Base-by-base conservation (phyloP, 2,329 filamentous ascomycete species). In the Dactylonectria estremocensis region DNA sequence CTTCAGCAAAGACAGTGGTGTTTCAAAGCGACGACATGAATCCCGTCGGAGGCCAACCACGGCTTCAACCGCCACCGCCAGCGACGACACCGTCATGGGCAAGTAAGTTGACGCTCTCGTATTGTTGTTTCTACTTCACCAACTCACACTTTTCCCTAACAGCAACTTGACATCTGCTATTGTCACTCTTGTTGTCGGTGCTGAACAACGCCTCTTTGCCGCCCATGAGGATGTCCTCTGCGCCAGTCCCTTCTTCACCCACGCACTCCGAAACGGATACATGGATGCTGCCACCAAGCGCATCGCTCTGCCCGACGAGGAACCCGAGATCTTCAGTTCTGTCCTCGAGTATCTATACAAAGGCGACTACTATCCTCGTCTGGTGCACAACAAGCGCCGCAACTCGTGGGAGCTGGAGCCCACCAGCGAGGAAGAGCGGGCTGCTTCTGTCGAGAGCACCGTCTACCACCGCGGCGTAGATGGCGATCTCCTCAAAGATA, bases 311-410 rank as follows among this genome's bases (percentile, higher is more conserved):
- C 92, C 94, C 1, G 90, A 95, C 67, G 95, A 97, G 81, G 92
- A 95, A 74, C 94, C 95, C 20, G 94, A 97, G 79, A 92, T 97
- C 76, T 95, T 98, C 81, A 97, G 94, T 8, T 95, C 92, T 6
- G 88, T 98, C 11, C 90, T 98, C 64, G 95, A 98, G 79, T 97
- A 92, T 74, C 90, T 98, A 64, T 97, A 97, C 88, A 97, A 97
- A 83, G 95, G 95, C 71, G 95, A 97, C 81, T 97, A 97, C 83
- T 95, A 92, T 74, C 95, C 95, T 3, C 92, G 92, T 18, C 87
- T 97, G 24, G 83, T 94, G 64, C 94, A 94, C 82, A 94, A 95
- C 83, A 94, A 95, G 84, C 90, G 91, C 70, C 89, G 89, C 62
- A 91, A 94, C 80, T 91, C 89, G 59, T 97, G 93, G 92, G 91